Evolutionary conservation across 176 grass and related monocot genomes (phyloP).

Genomic region (Echinochloa phyllopogon): DNA sequence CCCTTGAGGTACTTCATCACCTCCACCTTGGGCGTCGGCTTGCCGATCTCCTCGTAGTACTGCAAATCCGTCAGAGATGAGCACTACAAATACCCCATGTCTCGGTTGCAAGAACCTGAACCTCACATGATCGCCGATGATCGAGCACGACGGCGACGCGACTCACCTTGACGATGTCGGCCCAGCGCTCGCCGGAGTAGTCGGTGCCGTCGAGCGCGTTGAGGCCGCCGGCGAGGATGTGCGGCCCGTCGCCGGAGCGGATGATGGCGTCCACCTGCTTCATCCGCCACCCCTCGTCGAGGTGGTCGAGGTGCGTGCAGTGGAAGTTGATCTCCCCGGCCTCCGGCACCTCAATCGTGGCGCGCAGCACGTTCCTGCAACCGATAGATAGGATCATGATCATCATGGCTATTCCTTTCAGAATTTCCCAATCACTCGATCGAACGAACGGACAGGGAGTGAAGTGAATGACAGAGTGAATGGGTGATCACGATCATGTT

Average conservation of each 20-base stretch:
- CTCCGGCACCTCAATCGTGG: slow-evolving; percentile 84
- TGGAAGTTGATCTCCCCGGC: slow-evolving; percentile 90
- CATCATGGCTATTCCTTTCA: background rate
- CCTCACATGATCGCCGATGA: background rate
- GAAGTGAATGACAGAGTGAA: background rate
- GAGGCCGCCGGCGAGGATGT: slow-evolving; percentile 89
- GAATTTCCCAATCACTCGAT: background rate
- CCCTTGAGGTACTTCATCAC: slow-evolving; percentile 92
- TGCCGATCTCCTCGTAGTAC: slow-evolving; percentile 98
- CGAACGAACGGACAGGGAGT: background rate
- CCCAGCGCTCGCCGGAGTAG: slow-evolving; percentile 87
- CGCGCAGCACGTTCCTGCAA: slow-evolving; percentile 89
- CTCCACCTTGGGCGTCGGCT: slow-evolving; percentile 93
- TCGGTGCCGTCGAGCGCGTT: slow-evolving; percentile 92
- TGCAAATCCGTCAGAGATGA: slow-evolving; percentile 21
- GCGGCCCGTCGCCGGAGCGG: slow-evolving; percentile 58
- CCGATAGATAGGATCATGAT: too few relatives aligned
- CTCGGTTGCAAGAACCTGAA: background rate
- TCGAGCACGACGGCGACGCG: background rate
- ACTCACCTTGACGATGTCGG: slow-evolving; percentile 88
- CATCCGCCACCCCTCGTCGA: slow-evolving; percentile 93
- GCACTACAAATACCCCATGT: background rate
- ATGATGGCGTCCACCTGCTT: slow-evolving; percentile 92
- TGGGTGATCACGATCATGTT: background rate
- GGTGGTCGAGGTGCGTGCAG: slow-evolving; percentile 99